Evolutionary conservation across 805 yeast genomes (phyloP), one percentile per base, ranked within the genome.

Genomic region (Starmerella bacillaris): DNA sequence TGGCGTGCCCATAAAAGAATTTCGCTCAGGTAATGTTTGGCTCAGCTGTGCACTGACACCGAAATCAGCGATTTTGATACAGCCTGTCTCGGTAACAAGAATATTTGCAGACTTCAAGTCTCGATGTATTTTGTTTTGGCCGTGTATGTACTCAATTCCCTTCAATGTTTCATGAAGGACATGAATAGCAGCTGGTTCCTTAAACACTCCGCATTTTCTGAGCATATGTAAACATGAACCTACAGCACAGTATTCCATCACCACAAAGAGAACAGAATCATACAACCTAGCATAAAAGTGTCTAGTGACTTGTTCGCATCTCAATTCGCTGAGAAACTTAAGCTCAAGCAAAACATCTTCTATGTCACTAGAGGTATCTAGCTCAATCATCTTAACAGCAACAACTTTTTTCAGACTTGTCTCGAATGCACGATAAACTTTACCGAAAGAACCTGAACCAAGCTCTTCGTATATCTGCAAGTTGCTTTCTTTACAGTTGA

Each of bases 181-280:
- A 42, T 61, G 70, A 1, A 77, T 65, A 4, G 72, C 74, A 5
- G 66, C 61, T 4, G 64, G 65, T 47, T 82, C 93, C 15, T 57
- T 57, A 30, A 83, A 55, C 19, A 51, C 55, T 21, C 67, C 72
- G 53, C 57, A 67, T 33, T 62, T 60, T 48, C 65, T 70, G 28
- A 86, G 50, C 37, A 54, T 27, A 48, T 78, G 92, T 2, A 77
- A 65, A 54, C 93, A 78, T 1, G 94, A 79, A 0, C 95, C 94
- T 20, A 92, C 95, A 9, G 86, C 94, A 55, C 96, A 89, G 51
- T 68, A 82, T 53, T 86, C 98, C 94, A 89, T 80, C 4, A 75
- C 75, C 32, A 86, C 78, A 76, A 83, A 84, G 70, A 89, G 70
- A 4, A 70, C 64, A 29, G 71, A 70, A 30, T 72, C 80, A 30